These are phyloP conservation scores for Arachis monticola DNA, from an alignment of 331 rosid genomes.

Conservation along the genomic window DNA sequence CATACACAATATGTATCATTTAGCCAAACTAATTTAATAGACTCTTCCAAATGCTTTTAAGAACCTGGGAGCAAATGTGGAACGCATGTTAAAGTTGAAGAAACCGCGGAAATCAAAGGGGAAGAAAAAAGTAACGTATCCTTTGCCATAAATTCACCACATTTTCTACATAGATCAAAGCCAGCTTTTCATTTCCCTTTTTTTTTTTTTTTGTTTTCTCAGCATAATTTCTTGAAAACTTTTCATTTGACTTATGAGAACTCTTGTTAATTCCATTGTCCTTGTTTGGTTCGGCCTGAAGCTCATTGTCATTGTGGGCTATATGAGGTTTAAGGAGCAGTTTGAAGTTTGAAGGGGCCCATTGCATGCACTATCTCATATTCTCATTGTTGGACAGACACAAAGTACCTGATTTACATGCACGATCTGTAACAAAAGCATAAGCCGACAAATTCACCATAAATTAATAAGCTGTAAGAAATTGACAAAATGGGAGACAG, in stretches of 20 bases:
- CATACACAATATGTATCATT: too few relatives aligned
- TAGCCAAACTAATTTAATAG: not conserved
- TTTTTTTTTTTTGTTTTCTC: not conserved
- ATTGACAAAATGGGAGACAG: constrained; percentile 24
- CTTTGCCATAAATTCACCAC: not conserved
- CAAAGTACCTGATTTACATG: constrained; percentile 40
- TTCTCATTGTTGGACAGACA: constrained; percentile 27
- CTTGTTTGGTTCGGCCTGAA: too few relatives aligned
- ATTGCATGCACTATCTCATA: constrained; percentile 36
- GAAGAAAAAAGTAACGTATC: constrained; percentile 19
- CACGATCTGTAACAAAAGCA: constrained; percentile 25
- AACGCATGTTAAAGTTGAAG: constrained; percentile 12
- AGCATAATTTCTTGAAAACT: not conserved
- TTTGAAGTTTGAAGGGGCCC: constrained; percentile 18
- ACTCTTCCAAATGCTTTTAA: not conserved
- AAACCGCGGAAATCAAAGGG: not conserved
- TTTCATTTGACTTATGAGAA: not conserved
- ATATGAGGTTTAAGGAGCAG: constrained; percentile 18
- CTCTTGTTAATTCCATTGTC: not conserved
- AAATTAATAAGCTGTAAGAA: not conserved
- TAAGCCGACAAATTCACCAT: constrained; percentile 13
- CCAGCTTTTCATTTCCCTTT: not conserved
- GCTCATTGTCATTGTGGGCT: too few relatives aligned
- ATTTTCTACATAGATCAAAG: constrained; percentile 19
- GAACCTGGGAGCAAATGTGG: constrained; percentile 12